These are phyloP conservation scores for Trichoderma asperelloides DNA, from an alignment of 495 filamentous ascomycete species.

Conservation along the genomic window DNA sequence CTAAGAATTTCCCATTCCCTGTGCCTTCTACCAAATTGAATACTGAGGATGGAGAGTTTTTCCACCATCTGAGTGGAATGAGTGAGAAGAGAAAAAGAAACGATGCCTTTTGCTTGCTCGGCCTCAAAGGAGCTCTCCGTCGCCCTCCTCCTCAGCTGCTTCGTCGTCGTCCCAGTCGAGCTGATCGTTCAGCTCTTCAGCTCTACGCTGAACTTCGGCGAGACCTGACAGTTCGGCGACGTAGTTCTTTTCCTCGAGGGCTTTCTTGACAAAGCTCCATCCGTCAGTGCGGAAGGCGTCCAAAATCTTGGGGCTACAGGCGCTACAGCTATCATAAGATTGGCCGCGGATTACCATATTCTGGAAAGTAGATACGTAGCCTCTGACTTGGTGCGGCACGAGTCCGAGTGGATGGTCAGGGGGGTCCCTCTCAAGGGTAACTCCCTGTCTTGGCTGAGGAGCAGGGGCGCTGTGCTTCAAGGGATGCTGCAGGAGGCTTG, in stretches of 20 bases:
- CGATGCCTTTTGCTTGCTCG: slow-evolving; percentile 4
- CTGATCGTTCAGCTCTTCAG: slow-evolving; percentile 45
- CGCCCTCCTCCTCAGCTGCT: slow-evolving; percentile 32
- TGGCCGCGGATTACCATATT: slow-evolving; percentile 73
- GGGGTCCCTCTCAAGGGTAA: slow-evolving; percentile 45
- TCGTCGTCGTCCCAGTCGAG: slow-evolving; percentile 41
- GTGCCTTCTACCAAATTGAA: neutral
- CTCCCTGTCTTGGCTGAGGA: slow-evolving; percentile 24
- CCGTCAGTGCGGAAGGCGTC: slow-evolving; percentile 61
- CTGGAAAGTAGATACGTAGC: slow-evolving; percentile 78
- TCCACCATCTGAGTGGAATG: neutral
- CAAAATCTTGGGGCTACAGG: slow-evolving; percentile 72
- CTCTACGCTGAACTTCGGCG: slow-evolving; percentile 79
- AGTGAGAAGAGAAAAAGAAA: neutral
- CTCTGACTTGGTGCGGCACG: slow-evolving; percentile 87
- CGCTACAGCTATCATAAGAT: slow-evolving; percentile 86
- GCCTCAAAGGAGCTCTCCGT: slow-evolving; percentile 31
- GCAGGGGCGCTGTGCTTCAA: slow-evolving; percentile 51
- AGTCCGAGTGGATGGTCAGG: slow-evolving; percentile 69
- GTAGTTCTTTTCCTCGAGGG: slow-evolving; percentile 74
- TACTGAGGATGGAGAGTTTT: neutral
- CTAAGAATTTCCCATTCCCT: neutral
- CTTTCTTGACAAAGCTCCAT: slow-evolving; percentile 84
- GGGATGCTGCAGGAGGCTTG: slow-evolving; percentile 82
- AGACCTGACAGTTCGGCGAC: slow-evolving; percentile 87